Conservation (phyloP, 1,139 yeast genomes). For the Zygosaccharomyces pseudobailii region DNA sequence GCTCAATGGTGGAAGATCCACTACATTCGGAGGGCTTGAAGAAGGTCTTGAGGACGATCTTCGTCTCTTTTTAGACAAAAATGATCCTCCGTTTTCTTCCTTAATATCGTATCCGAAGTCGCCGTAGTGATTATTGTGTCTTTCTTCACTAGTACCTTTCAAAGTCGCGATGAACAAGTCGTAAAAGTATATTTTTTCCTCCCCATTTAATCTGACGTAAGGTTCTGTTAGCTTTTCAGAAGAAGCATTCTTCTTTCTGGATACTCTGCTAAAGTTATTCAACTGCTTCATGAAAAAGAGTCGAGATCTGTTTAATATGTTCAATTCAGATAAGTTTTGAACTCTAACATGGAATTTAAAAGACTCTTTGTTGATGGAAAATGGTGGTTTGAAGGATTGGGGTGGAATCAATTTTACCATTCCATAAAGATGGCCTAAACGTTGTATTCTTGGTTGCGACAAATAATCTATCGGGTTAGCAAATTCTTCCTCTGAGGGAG, state of each 20-base stretch:
- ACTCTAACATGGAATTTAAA: conserved; percentile 63
- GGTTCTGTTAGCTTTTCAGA: conserved; percentile 9
- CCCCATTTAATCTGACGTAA: conserved; percentile 6
- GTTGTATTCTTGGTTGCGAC: conserved; percentile 45
- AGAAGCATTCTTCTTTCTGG: conserved; percentile 21
- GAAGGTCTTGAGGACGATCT: background rate
- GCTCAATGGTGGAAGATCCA: conserved; percentile 3
- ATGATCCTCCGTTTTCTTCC: background rate
- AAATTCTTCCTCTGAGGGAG: conserved; percentile 54
- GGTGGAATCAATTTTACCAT: conserved; percentile 67
- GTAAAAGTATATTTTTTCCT: conserved; percentile 41
- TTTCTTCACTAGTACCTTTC: conserved; percentile 13
- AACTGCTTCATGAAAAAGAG: conserved; percentile 56
- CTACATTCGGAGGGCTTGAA: background rate
- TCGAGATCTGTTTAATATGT: conserved; percentile 57
- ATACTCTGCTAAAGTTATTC: conserved; percentile 52
- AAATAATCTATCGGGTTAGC: conserved; percentile 57
- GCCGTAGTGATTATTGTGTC: background rate
- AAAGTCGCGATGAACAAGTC: conserved; percentile 50
- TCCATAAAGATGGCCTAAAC: conserved; percentile 58
- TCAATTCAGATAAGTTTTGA: conserved; percentile 60
- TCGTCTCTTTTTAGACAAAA: background rate
- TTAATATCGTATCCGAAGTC: background rate
- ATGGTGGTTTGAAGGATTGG: conserved; percentile 46
- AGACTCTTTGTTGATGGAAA: conserved; percentile 45